phyloP scores from a whole-genome alignment of 768 basidiomycete genomes.

The Termitomyces heimii region DNA sequence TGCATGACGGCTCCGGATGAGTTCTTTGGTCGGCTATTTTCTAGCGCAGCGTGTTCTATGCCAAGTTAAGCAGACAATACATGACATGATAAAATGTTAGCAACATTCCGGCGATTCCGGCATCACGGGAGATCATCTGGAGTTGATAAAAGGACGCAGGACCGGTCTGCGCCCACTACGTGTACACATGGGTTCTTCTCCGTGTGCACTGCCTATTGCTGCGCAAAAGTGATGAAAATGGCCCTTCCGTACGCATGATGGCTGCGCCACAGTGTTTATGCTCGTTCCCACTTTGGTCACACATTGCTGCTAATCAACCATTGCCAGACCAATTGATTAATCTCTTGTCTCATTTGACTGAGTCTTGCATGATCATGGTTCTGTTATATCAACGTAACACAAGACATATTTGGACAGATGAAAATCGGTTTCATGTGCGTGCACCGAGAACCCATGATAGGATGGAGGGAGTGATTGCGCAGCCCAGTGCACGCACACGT shows the following conservation, averaged over 20 bases:
- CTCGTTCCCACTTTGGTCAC: neutral
- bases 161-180: neutral
- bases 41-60: too few species aligned
- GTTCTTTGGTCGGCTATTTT: neutral
- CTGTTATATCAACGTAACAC: neutral
- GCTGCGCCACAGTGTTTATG: slow-evolving; percentile 12
- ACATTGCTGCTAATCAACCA: too few species aligned
- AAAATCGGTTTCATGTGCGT: neutral
- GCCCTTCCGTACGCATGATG: neutral
- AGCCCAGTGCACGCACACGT: neutral
- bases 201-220: neutral
- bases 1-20: neutral
- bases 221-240: neutral
- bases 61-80: neutral
- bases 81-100: neutral
- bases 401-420: neutral
- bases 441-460: neutral
- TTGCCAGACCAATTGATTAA: neutral
- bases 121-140: neutral
- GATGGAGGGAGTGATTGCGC: neutral
- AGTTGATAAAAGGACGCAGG: neutral
- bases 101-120: neutral
- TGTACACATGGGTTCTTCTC: neutral
- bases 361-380: neutral
- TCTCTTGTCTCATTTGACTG: neutral